Evolutionary conservation across 495 filamentous ascomycete genomes (phyloP), one percentile per base, ranked within the genome.

Genomic region (Penicillium pulvis): DNA sequence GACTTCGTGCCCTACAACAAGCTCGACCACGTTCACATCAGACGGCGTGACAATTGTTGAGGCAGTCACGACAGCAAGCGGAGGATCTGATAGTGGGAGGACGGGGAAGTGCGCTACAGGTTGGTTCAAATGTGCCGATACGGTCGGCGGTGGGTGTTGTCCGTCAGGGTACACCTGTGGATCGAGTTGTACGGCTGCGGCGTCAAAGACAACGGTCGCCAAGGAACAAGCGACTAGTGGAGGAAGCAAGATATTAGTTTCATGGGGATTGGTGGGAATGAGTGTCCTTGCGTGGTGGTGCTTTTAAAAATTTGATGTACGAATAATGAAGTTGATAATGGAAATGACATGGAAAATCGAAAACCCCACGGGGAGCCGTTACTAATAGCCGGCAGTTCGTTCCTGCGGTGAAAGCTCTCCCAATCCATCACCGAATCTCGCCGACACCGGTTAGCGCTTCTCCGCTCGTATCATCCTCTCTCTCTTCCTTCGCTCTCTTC

Each of bases 101-200:
- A 70, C 69, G 7, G 73, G 79, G 10, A 75, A 68, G 26, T 97
- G 92, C 60, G 90, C 91, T 0, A 71, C 53, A 23, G 92, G 92
- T 3, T 97, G 92, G 92, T 90, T 84, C 55, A 81, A 79, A 42
- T 97, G 92, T 55, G 84, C 83, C 0, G 84, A 83, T 6, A 81
- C 77, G 12, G 75, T 76, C 0, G 82, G 86, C 0, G 92, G 92
- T 8, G 86, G 85, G 1, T 97, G 92, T 66, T 97, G 92, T 79
- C 91, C 91, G 4, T 75, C 59, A 23, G 90, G 89, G 19, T 93
- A 85, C 68, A 71, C 57, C 6, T 96, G 92, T 73, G 91, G 91
- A 10, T 76, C 79, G 20, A 89, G 87, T 67, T 96, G 92, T 68
- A 83, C 83, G 12, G 82, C 81, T 23, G 79, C 81, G 0, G 72